Evolutionary conservation across 192 early-diverging fungal genomes (phyloP), one percentile per base, ranked within the genome.

Genomic region (Umbelopsis sp.): DNA sequence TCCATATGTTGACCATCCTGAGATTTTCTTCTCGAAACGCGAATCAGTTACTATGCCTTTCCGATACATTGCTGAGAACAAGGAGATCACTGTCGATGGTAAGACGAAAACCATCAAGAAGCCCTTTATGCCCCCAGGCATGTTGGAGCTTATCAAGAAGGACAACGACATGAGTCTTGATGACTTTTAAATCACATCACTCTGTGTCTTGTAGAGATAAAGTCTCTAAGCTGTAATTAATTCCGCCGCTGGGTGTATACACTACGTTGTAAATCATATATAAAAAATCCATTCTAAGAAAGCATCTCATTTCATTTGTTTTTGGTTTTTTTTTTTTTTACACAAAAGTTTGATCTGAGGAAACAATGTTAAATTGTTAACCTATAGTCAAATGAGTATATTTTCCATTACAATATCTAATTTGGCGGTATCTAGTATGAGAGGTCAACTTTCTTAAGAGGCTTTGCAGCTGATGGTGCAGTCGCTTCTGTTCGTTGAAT

Each of bases 1-100:
- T 12, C 73, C 80, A 21, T 94, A 84, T 70, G 79, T 92, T 52
- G 93, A 94, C 76, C 81, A 84, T 46, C 93, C 93, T 9, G 89
- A 92, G 51, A 87, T 93, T 46, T 77, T 79, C 64, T 77, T 94
- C 46, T 75, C 80, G 49, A 90, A 87, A 72, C 81, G 83, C 45
- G 91, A 94, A 73, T 86, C 84, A 8, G 92, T 92, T 1, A 86
- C 88, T 15, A 87, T 94, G 89, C 93, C 93, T 7, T 94, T 93
- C 82, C 74, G 93, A 18, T 94, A 93, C 49, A 82, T 94, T 69
- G 81, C 84, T 12, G 71, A 83, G 27, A 69, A 65, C 11, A 76
- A 71, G 53, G 71, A 74, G 18, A 44, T 81, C 37, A 72, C 69
- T 33, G 74, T 68, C 1, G 68, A 73, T 35, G 74, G 80, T 16